Base-by-base conservation (phyloP, 2,329 filamentous ascomycete species). In the Periconia sp. region DNA sequence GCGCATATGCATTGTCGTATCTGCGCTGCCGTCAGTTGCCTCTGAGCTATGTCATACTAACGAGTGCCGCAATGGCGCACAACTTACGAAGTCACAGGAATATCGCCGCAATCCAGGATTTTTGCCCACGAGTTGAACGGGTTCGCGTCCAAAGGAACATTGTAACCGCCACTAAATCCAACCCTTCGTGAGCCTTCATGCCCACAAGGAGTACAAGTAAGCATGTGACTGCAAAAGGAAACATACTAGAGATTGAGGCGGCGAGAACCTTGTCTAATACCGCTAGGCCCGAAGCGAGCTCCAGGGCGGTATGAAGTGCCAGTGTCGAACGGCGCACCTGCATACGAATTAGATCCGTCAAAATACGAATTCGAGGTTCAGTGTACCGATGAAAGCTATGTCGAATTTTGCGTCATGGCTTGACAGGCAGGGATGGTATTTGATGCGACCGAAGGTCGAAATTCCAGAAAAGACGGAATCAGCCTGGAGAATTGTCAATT, bases 391-490 rank as follows among this genome's bases (percentile, higher is more conserved):
- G 68, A 95, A 94, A 1, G 89, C 89, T 69, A 95, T 92, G 54
- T 95, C 89, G 58, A 87, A 95, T 59, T 85, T 82, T 53, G 86
- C 84, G 18, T 83, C 79, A 28, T 83, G 78, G 49, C 80, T 85
- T n/a, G 81, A 76, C 4, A 95, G 76, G 65, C 89, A 95, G 3
- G 88, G 87, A 44, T 80, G 82, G 71, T 95, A 94, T 5, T 85
- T 84, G 29, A 94, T 74, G 36, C 88, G 84, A 9, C 88, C 89
- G 64, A 94, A 94, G 6, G 89, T 95, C 1, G 87, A 88, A 61
- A 95, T 94, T 19, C 89, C 89, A 1, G 88, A 92, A 72, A 94
- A 95, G 44, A 94, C 88, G 0, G 88, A 91, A 68, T 95, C 89
- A 46, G 89, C 89, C 86, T 92, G 48, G 28, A 24, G 3, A 33